These are phyloP conservation scores for Waitea zeae DNA, from an alignment of 1,284 basidiomycete genomes.

Conservation along the genomic window DNA sequence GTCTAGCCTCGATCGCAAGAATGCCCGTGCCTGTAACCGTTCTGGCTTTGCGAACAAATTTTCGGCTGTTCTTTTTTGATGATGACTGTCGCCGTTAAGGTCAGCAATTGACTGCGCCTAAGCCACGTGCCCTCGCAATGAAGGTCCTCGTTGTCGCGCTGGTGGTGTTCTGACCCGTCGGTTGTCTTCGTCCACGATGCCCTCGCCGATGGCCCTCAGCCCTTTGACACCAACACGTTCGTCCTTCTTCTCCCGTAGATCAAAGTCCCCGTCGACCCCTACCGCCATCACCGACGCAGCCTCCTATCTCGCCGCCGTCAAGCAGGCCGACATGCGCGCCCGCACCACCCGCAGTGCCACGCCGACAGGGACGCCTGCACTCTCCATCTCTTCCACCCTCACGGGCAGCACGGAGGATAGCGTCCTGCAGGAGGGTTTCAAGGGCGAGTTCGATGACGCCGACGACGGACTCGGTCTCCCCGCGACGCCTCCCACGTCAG, in stretches of 20 bases:
- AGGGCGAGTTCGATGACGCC: constrained; percentile 24
- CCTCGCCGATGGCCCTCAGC: constrained; percentile 32
- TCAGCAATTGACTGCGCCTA: neutral
- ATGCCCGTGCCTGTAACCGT: neutral
- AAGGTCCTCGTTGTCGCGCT: neutral
- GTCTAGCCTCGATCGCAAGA: too few relatives aligned
- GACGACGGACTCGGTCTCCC: constrained; percentile 39
- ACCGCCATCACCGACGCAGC: constrained; percentile 39
- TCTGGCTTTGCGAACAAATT: neutral
- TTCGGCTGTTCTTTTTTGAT: too few relatives aligned
- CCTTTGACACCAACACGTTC: constrained; percentile 27
- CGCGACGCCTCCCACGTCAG: constrained; percentile 48
- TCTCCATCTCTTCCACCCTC: constrained; percentile 52
- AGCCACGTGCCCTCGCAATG: neutral
- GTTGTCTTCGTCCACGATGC: constrained; percentile 6
- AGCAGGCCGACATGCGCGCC: constrained; percentile 48
- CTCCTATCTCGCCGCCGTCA: constrained; percentile 55
- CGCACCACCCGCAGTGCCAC: constrained; percentile 20
- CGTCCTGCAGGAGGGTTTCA: constrained; percentile 37
- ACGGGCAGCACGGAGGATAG: constrained; percentile 49
- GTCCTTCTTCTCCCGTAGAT: constrained; percentile 49
- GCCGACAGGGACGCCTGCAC: constrained; percentile 39
- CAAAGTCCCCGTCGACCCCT: constrained; percentile 25
- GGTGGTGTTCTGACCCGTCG: neutral
- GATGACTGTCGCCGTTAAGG: neutral